Percentiles rank a stretch among this genome's conserved stretches.
Evolutionary conservation across 2,329 filamentous ascomycete species (phyloP).

Genomic region (Dryadomyces quercus-mongolicae): DNA sequence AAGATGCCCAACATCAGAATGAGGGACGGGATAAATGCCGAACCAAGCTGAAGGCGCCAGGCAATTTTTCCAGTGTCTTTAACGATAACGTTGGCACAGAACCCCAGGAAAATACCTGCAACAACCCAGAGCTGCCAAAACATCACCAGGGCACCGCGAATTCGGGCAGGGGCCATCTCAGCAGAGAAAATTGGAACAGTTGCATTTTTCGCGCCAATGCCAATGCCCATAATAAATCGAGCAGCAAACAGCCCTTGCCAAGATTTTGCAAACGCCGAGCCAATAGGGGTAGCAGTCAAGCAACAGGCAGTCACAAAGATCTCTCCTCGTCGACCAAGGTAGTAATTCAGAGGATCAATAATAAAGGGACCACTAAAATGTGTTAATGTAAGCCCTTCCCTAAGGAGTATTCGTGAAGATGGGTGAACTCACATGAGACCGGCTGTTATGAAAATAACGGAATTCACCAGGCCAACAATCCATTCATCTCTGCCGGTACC

Average conservation of each 20-base stretch:
- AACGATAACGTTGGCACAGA: constrained; percentile 46
- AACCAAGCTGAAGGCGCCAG: constrained; percentile 54
- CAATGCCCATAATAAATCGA: constrained; percentile 63
- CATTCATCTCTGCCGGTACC: constrained; percentile 21
- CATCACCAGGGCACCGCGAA: constrained; percentile 73
- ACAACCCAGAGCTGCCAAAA: constrained; percentile 43
- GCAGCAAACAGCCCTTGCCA: constrained; percentile 62
- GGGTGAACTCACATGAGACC: constrained; percentile 13
- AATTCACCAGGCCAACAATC: constrained; percentile 56
- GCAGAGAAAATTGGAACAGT: constrained; percentile 64
- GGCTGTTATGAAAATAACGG: constrained; percentile 21
- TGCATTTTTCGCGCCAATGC: constrained; percentile 57
- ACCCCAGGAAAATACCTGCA: constrained; percentile 4
- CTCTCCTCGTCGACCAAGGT: constrained; percentile 36
- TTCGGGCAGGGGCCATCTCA: constrained; percentile 56
- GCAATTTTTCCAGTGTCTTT: constrained; percentile 42
- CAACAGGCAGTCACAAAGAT: constrained; percentile 64
- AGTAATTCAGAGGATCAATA: constrained; percentile 35
- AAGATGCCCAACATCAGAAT: constrained; percentile 48
- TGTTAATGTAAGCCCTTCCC: constrained; percentile 33
- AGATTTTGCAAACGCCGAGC: constrained; percentile 54
- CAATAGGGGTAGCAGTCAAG: constrained; percentile 58
- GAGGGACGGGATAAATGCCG: constrained; percentile 47
- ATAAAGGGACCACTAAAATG: constrained; percentile 2
- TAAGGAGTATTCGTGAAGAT: constrained; percentile 32